A percentile compares a stretch with the other conserved stretches of the same genome.
These are phyloP conservation scores for Linum trigynum DNA, from an alignment of 345 rosid genomes.

Conservation along the genomic window DNA sequence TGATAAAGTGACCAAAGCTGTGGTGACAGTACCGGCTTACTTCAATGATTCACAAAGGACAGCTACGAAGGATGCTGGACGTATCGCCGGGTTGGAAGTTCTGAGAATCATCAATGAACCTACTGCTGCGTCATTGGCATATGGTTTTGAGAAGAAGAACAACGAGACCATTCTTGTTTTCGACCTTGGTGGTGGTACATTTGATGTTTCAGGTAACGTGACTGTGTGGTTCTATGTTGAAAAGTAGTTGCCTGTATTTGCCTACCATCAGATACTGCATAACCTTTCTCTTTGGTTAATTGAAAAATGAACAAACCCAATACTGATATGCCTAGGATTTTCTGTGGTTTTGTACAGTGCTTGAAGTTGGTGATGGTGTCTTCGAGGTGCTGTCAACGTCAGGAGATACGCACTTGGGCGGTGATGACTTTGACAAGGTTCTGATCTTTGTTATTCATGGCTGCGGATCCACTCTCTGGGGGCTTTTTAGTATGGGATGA, in stretches of 20 bases:
- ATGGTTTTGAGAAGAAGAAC: conserved; percentile 91
- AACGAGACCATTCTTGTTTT: conserved; percentile 94
- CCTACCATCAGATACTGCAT: no score
- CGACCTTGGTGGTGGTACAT: conserved; percentile 99
- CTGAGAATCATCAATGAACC: conserved; percentile 96
- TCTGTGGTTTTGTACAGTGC: conserved; percentile 38
- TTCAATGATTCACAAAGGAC: conserved; percentile 48
- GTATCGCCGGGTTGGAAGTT: conserved; percentile 28
- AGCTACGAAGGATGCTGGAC: conserved; percentile 92
- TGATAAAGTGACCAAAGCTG: conserved; percentile 24
- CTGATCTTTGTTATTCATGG: not conserved
- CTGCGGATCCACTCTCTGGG: not conserved
- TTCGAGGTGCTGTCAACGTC: conserved; percentile 98
- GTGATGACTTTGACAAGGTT: conserved; percentile 98
- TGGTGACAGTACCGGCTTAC: conserved; percentile 28
- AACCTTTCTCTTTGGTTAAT: not conserved
- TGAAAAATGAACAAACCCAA: not conserved
- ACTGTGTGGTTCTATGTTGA: no score
- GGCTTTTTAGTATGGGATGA: not conserved
- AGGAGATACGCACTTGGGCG: conserved; percentile 98
- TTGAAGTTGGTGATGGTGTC: conserved; percentile 99
- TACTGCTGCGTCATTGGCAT: conserved; percentile 94
- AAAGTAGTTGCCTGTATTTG: no score
- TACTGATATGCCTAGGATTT: no score
- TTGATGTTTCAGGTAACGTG: conserved; percentile 82